Base-by-base conservation (phyloP, 345 rosid species). In the Noccaea caerulescens region DNA sequence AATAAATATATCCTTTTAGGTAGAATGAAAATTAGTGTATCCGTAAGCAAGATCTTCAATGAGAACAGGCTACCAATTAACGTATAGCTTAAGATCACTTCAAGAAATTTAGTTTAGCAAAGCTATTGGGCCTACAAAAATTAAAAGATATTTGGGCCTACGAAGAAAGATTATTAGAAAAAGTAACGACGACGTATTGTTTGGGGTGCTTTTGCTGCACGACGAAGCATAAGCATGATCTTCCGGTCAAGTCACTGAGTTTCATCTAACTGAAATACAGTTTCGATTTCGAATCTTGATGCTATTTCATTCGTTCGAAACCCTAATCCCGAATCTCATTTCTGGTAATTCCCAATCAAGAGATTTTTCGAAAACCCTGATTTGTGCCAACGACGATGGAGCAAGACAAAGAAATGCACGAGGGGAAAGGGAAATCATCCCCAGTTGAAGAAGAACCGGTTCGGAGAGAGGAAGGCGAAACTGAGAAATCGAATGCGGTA, bases 331-430 rank as follows among this genome's bases (percentile, higher is more conserved):
- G 2, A 2, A 71, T 72, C 14, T 51, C 70, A 37, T 72, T 64
- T 64, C 70, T 37, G 8, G 18, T 43, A 13, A 20, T 14, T 37
- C 36, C 45, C 20, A 23, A 34, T 45, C 4, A 4, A 6, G 25
- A 59, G 8, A 43, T 27, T 53, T 12, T 8, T 54, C 30, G 1
- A 23, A 66, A 66, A 45, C 73, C 42, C 64, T 41, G 58, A 32
- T 56, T 64, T 6, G 63, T 1, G 58, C 3, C 34, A 20, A 33
- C 34, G 2, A 61, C 44, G 63, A 85, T 84, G 91, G 94, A 83
- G 43, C 84, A 75, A 70, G 57, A 72, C 4, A 65, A 57, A 47
- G 77, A 41, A 66, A 71, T 68, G 27, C 62, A 51, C 41, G 71
- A 73, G 27, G 80, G 3, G n/a, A 68, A 34, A 11, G 30, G 4